These are phyloP conservation scores for Nigrospora oryzae DNA, from an alignment of 2,329 filamentous ascomycete species.

Conservation along the genomic window DNA sequence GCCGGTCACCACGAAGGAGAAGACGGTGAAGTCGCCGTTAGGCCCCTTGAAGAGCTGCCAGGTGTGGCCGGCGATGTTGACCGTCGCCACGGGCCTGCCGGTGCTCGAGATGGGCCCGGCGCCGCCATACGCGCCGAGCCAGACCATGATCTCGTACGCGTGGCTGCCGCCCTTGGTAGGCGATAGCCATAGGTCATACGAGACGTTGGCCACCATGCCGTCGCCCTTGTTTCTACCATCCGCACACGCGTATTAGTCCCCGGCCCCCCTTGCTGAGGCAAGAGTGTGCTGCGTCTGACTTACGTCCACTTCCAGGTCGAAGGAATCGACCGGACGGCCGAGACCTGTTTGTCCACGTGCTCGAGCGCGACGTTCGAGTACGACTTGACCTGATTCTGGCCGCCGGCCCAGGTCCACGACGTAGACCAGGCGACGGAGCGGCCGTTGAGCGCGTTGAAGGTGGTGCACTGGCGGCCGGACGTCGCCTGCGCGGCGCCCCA, in stretches of 20 bases:
- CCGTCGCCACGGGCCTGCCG: slow-evolving; percentile 42
- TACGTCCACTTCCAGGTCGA: slow-evolving; percentile 39
- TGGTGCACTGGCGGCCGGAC: slow-evolving; percentile 33
- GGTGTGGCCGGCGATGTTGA: slow-evolving; percentile 37
- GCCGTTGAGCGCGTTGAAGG: slow-evolving; percentile 24
- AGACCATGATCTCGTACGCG: slow-evolving; percentile 48
- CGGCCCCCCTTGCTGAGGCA: neutral
- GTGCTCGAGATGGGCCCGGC: slow-evolving; percentile 26
- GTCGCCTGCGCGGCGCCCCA: slow-evolving; percentile 32
- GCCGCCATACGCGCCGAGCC: slow-evolving; percentile 17
- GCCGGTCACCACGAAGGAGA: slow-evolving; percentile 30
- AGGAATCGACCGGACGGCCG: slow-evolving; percentile 24
- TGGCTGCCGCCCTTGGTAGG: slow-evolving; percentile 30
- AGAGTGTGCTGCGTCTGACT: slow-evolving; percentile 5
- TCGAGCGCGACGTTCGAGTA: slow-evolving; percentile 33
- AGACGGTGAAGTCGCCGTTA: slow-evolving; percentile 48
- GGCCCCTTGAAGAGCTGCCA: slow-evolving; percentile 49
- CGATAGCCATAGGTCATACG: slow-evolving; percentile 51
- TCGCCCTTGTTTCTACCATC: slow-evolving; percentile 34
- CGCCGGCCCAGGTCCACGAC: slow-evolving; percentile 33
- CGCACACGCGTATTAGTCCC: neutral
- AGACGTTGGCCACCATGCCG: slow-evolving; percentile 43
- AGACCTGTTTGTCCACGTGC: slow-evolving; percentile 21
- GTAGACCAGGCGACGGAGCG: slow-evolving; percentile 31
- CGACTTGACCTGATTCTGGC: slow-evolving; percentile 31